Evolutionary conservation across 2,329 filamentous ascomycete species (phyloP), one percentile per base, ranked within the genome.

Genomic region (Pyrenochaeta sp.): DNA sequence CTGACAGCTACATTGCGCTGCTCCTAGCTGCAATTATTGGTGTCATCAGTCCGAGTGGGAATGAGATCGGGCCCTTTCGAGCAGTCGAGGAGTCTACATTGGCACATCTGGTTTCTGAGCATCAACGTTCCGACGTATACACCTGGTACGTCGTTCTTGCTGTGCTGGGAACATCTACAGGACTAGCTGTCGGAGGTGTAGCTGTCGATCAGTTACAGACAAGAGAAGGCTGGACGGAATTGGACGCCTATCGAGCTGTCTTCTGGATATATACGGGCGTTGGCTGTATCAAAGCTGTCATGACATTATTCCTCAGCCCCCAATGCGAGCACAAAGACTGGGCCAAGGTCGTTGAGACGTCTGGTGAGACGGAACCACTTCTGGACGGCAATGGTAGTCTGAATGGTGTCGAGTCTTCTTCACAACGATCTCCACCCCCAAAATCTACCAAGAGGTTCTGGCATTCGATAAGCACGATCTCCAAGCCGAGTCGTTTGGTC

Each of bases 401-500:
- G 10, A 11, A n/a, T 54, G 12, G 51, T 45, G 2, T 35, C 18
- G 39, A 21, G 4, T 10, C 41, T 20, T 20, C 33, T 17, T 31
- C 36, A 11, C 49, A 52, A 27, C 18, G 73, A 68, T 41, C 63
- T 36, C 49, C 64, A 10, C 42, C 41, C 9, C 17, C 21, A 18
- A 56, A 60, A 33, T 11, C 45, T n/a, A 52, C 58, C 11, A 51
- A 56, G 41, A 71, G 52, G 41, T 49, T 63, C 11, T 64, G 61
- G 61, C 55, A 64, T 42, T 61, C 63, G 2, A 69, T 89, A 27
- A 82, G 85, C 0, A 76, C 82, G 2, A 85, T 92, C 17, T 86
- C 85, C 4, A 74, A 72, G 2, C 77, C 83, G n/a, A 87, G 82
- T 31, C 75, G 81, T 6, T 65, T 76, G 0, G 79, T 87, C 27